Percentiles rank a stretch among this genome's conserved stretches.
phyloP scores from a whole-genome alignment of 148 eudicot genomes.

The Nepenthes gracilis region DNA sequence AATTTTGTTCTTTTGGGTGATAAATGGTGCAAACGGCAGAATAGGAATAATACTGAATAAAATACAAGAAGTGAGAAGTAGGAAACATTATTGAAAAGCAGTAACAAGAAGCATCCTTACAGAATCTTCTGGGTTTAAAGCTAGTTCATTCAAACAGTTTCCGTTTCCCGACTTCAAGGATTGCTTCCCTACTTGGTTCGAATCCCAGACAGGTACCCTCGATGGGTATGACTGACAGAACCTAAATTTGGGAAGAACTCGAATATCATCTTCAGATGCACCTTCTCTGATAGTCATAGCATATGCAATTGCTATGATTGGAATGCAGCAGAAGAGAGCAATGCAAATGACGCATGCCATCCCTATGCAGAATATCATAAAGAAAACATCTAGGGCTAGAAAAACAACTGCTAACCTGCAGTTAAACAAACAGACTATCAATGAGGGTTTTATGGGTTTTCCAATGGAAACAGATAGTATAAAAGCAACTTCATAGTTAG shows the following conservation, averaged over 20 bases:
- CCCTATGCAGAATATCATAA: slow-evolving; percentile 49
- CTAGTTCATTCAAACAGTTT: slow-evolving; percentile 15
- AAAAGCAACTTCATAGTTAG: neutral
- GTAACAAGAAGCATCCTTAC: slow-evolving; percentile 28
- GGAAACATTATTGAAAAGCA: neutral
- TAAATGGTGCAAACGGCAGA: too few species aligned
- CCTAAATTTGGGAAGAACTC: slow-evolving; percentile 45
- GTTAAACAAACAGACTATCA: slow-evolving; percentile 3
- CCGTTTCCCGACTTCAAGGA: slow-evolving; percentile 7
- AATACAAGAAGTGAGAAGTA: neutral
- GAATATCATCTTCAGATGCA: slow-evolving; percentile 65
- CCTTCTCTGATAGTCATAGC: slow-evolving; percentile 56
- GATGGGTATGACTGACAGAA: slow-evolving; percentile 21
- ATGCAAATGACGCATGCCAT: slow-evolving; percentile 46
- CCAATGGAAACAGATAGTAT: neutral
- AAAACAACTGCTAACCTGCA: slow-evolving; percentile 66
- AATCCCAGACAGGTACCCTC: slow-evolving; percentile 9
- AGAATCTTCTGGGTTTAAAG: slow-evolving; percentile 51
- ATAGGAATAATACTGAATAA: too few species aligned
- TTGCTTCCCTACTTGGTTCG: slow-evolving; percentile 9
- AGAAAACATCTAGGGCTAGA: slow-evolving; percentile 54
- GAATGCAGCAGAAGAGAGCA: slow-evolving; percentile 52
- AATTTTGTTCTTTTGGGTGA: too few species aligned
- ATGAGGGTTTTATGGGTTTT: neutral
- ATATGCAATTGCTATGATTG: slow-evolving; percentile 46